phyloP scores from a whole-genome alignment of 2,329 filamentous ascomycete genomes.

The Zarea fungicola region DNA sequence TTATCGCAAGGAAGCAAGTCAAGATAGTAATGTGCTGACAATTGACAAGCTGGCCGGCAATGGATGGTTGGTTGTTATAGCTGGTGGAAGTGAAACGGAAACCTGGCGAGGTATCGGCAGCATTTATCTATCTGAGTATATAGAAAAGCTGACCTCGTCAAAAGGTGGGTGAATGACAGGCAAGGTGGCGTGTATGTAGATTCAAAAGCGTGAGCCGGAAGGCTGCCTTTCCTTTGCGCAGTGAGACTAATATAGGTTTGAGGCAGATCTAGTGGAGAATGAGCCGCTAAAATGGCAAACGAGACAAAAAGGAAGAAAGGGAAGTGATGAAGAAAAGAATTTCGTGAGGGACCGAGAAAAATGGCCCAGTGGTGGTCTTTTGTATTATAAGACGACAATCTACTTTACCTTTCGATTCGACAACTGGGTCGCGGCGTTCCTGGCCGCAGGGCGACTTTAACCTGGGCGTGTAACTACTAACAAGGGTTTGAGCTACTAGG shows the following conservation, averaged over 20 bases:
- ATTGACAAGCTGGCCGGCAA: neutral
- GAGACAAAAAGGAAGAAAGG: neutral
- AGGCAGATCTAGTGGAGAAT: slow-evolving; percentile 2
- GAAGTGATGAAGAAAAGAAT: slow-evolving; percentile 1
- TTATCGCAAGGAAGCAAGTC: neutral
- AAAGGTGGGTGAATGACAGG: no score
- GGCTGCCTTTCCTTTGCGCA: slow-evolving; percentile 8
- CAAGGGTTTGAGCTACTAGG: no score
- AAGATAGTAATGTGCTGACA: neutral
- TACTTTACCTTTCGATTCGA: slow-evolving; percentile 5
- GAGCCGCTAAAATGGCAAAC: slow-evolving; percentile 5
- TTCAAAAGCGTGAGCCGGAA: neutral
- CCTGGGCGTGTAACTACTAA: slow-evolving; percentile 4
- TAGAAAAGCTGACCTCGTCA: neutral
- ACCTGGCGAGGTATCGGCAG: no score
- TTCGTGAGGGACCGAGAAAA: slow-evolving; percentile 5
- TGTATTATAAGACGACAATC: slow-evolving; percentile 12
- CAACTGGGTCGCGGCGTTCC: slow-evolving; percentile 1
- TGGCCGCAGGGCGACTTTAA: neutral
- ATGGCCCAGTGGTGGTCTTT: slow-evolving; percentile 10
- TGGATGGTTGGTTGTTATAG: neutral
- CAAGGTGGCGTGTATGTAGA: neutral
- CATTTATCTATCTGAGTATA: neutral
- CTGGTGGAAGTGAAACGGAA: no score
- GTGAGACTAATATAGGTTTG: slow-evolving; percentile 4